Conservation (phyloP, 2,329 filamentous ascomycete genomes). For the Fusarium sp. region DNA sequence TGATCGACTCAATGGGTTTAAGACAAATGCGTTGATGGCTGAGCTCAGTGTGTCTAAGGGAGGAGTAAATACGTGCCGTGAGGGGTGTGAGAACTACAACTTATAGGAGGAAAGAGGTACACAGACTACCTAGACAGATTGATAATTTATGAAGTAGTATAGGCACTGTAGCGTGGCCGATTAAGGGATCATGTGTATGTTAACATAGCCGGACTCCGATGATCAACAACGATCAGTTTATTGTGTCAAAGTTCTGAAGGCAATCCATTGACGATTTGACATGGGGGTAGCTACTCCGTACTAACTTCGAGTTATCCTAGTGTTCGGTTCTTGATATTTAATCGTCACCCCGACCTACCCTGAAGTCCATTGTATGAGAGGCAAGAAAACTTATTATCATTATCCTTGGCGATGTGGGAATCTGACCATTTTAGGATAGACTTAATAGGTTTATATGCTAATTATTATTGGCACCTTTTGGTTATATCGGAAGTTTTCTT, state of each 20-base stretch:
- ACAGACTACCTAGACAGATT: not conserved
- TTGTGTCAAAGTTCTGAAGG: not conserved
- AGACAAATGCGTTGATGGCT: constrained; percentile 23
- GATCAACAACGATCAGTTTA: constrained; percentile 3
- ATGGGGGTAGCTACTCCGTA: not conserved
- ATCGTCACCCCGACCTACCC: not conserved
- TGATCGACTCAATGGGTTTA: constrained; percentile 3
- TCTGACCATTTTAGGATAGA: not conserved
- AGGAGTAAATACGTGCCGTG: not conserved
- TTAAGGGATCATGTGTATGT: not conserved
- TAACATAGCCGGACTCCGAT: not conserved
- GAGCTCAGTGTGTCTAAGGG: constrained; percentile 1
- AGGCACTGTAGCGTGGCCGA: not conserved
- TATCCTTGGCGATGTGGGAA: not conserved
- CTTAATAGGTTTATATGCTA: not conserved
- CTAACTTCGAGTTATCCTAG: not conserved
- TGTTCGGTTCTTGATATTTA: constrained; percentile 14
- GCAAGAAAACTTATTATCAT: not conserved
- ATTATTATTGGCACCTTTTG: not conserved
- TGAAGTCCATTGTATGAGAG: not conserved
- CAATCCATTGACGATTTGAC: not conserved
- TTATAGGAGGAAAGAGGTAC: not conserved
- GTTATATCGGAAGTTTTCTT: not conserved
- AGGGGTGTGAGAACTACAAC: constrained; percentile 4
- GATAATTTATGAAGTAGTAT: not conserved